Percentiles rank a stretch among this genome's conserved stretches.
phyloP scores from a whole-genome alignment of 2,329 filamentous ascomycete species.

The Pseudogymnoascus sp. region DNA sequence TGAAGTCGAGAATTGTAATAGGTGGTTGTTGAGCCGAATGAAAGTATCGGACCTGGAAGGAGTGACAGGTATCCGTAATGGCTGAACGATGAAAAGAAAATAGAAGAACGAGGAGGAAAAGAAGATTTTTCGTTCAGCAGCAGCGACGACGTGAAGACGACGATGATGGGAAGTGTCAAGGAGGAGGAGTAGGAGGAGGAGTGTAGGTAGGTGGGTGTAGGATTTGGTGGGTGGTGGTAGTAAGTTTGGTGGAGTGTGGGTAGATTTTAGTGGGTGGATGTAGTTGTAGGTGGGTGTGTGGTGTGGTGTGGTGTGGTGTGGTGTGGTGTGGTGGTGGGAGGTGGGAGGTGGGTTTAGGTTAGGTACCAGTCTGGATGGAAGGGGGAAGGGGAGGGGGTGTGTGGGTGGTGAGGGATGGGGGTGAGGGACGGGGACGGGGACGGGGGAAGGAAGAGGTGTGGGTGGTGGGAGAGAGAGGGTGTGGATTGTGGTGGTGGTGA shows the following conservation, averaged over 20 bases:
- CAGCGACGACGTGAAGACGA: constrained; percentile 10
- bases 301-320: too few species aligned
- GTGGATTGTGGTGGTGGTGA: neutral
- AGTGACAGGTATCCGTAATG: constrained; percentile 41
- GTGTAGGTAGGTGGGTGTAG: neutral
- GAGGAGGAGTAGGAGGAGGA: constrained; percentile 14
- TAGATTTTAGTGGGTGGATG: neutral
- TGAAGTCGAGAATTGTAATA: constrained; percentile 18
- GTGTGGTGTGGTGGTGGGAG: neutral
- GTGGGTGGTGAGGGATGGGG: constrained; percentile 11
- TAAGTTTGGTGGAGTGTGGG: neutral
- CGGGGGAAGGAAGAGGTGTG: constrained; percentile 8
- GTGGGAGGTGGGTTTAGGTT: neutral
- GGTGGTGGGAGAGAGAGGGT: neutral
- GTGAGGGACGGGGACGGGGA: too few species aligned
- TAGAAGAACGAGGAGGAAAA: constrained; percentile 25
- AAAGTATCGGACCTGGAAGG: constrained; percentile 41
- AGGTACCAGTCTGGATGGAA: constrained; percentile 1
- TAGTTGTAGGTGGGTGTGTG: neutral
- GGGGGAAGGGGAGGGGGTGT: neutral
- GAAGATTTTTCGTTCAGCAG: constrained; percentile 20
- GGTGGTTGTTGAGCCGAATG: constrained; percentile 25
- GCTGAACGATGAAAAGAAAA: constrained; percentile 25
- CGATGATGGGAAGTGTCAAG: constrained; percentile 11
- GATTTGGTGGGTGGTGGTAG: neutral